phyloP scores from a whole-genome alignment of 805 yeast genomes.

The Metschnikowia bowlesiae region DNA sequence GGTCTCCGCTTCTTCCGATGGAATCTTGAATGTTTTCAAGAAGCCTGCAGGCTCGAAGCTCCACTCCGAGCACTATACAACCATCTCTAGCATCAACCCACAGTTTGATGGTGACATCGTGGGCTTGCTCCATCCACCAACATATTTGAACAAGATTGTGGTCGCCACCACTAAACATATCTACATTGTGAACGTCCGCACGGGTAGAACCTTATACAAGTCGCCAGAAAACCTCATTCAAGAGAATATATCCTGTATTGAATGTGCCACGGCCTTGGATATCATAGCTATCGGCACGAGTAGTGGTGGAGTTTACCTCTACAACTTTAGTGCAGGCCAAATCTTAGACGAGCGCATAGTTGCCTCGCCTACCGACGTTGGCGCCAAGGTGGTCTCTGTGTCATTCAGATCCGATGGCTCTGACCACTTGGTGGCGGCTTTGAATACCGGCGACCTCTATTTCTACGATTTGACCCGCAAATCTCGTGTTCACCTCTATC shows the following conservation, averaged over 20 bases:
- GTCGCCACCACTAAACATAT: slow-evolving; percentile 69
- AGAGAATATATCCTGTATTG: slow-evolving; percentile 60
- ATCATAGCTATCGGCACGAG: slow-evolving; percentile 72
- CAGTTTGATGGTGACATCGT: slow-evolving; percentile 68
- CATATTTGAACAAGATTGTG: slow-evolving; percentile 84
- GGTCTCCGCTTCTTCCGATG: slow-evolving; percentile 45
- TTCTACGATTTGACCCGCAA: slow-evolving; percentile 77
- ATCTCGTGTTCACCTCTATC: slow-evolving; percentile 69
- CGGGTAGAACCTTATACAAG: slow-evolving; percentile 66
- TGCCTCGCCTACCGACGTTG: slow-evolving; percentile 36
- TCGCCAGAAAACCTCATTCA: slow-evolving; percentile 46
- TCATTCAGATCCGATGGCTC: slow-evolving; percentile 92
- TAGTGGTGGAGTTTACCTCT: slow-evolving; percentile 61
- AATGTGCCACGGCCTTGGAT: slow-evolving; percentile 84
- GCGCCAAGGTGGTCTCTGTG: slow-evolving; percentile 49
- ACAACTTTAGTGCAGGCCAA: slow-evolving; percentile 63
- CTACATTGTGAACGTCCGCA: slow-evolving; percentile 65
- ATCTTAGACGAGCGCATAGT: slow-evolving; percentile 47
- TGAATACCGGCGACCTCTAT: slow-evolving; percentile 73
- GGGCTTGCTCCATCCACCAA: slow-evolving; percentile 75
- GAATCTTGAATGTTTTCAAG: slow-evolving; percentile 51
- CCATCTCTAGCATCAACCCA: slow-evolving; percentile 47
- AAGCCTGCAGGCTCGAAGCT: slow-evolving; percentile 40
- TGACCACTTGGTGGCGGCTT: slow-evolving; percentile 76
- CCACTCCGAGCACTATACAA: slow-evolving; percentile 65